Evolutionary conservation across 2,329 filamentous ascomycete species (phyloP), one percentile per base, ranked within the genome.

Genomic region (Plectosphaerella sp.): DNA sequence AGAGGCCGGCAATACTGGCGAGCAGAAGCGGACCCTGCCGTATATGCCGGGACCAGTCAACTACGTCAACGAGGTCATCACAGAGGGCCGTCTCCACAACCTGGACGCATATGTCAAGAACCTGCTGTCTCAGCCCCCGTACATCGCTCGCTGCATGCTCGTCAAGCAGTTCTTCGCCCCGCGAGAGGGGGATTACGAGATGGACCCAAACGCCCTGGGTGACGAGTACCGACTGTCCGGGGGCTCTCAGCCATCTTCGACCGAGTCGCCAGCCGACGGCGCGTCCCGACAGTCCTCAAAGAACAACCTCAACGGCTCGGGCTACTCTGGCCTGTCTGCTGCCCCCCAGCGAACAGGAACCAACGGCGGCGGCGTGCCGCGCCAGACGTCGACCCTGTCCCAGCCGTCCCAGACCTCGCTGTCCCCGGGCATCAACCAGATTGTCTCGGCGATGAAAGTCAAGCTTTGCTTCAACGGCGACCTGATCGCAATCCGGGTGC

Each of bases 21-120:
- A 79, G 48, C 85, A 91, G 64, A 86, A 88, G 64, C 87, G 94
- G 52, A 91, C 88, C 9, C 72, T 99, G 12, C 94, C 94, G 2
- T 97, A 96, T 68, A 99, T 99, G 94, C 94, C 94, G 10, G 94
- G 94, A 6, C 94, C 94, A 3, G 93, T 99, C 56, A 96, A 92
- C 58, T 96, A 96, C 70, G 93, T 97, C 52, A 99, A 93, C n/a
- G 93, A 97, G 65, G 90, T 89, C 36, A 97, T 99, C 62, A 96
- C 92, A 16, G 92, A 97, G 64, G 92, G 91, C 25, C 85, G 94
- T 59, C 84, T 94, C 54, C 89, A 94, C 67, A 97, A 96, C 65
- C 75, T 99, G 39, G 92, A 99, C 64, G 89, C 93, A 49, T 99
- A 99, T 63, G 91, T 99, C 61, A 95, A 95, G 72, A 93, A 94